These are phyloP conservation scores for Brassica balearica DNA, from an alignment of 441 rosid species.

Conservation along the genomic window DNA sequence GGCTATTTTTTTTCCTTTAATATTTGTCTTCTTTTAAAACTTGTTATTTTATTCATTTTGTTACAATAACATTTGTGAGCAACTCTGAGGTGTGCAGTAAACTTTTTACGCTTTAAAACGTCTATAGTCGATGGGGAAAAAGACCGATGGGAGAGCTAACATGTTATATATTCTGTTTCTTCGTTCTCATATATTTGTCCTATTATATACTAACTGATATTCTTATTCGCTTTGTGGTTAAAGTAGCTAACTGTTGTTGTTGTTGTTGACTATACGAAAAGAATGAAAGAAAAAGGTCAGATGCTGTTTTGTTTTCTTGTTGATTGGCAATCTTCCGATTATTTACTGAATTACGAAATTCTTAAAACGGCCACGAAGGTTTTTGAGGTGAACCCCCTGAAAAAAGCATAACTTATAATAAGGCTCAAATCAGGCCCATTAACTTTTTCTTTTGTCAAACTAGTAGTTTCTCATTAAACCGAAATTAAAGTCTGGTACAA, in stretches of 20 bases:
- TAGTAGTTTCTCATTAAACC: too few species aligned
- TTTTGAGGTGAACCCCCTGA: neutral
- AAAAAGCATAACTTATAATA: neutral
- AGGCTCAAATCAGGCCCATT: conserved; percentile 24
- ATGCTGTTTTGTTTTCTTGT: neutral
- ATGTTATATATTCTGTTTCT: conserved; percentile 1
- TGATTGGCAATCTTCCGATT: neutral
- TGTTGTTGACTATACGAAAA: neutral
- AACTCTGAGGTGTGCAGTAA: conserved; percentile 29
- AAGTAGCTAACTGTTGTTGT: neutral
- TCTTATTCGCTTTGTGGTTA: conserved; percentile 18
- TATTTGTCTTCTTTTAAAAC: neutral
- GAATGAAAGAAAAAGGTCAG: neutral
- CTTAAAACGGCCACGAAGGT: neutral
- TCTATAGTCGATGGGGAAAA: conserved; percentile 10
- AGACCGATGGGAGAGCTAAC: neutral
- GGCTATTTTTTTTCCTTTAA: conserved; percentile 8
- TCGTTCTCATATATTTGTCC: conserved; percentile 1
- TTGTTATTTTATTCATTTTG: neutral
- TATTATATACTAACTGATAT: neutral
- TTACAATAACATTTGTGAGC: neutral
- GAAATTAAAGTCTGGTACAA: too few species aligned
- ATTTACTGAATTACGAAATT: neutral
- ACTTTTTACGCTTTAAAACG: conserved; percentile 22
- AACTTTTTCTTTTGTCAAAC: too few species aligned